Base-by-base conservation (phyloP, 441 rosid genomes). In the Jatropha multifida region DNA sequence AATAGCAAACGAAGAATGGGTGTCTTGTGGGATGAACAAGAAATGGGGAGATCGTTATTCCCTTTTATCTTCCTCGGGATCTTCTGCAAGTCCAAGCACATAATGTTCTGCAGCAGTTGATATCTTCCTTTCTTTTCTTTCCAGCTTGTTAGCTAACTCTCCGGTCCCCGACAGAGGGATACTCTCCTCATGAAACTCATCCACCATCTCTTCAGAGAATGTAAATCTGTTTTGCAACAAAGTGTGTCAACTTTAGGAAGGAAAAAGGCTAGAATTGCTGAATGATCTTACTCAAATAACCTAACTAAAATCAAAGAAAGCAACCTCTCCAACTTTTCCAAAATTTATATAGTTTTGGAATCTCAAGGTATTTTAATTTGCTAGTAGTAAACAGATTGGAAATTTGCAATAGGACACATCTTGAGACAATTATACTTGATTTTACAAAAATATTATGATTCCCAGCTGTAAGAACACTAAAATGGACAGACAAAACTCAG, bases 91-190 rank as follows among this genome's bases (percentile, higher is more conserved):
- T 20, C 63, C 41, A 18, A 54, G 49, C 63, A 38, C n/a, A 55
- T n/a, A 69, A 9, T 54, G 73, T 40, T 54, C 60, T 55, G 32
- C 49, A 2, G 32, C 73, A 69, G 6, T 38, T 37, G 48, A 8
- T n/a, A 51, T 38, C 20, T 55, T 54, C 58, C 58, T 5, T 38
- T 69, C 73, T 49, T 69, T 37, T 55, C 73, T 70, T 70, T 70
- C 73, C 18, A 70, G 51, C 51, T 70, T 70, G 27, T 12, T 70
- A 54, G 44, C 73, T 17, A 70, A 23, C 26, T 70, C 63, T 70
- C 73, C 63, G 3, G 3, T 63, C 20, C 51, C 73, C 4, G 49
- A 37, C 49, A 70, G 63, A 70, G 63, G 73, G 49, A 54, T 44
- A 38, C 48, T 51, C 23, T 52, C 72, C 20, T 55, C 73, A 23